These are phyloP conservation scores for Picea sitchensis DNA, from an alignment of 75 land plant genomes.

Conservation along the genomic window DNA sequence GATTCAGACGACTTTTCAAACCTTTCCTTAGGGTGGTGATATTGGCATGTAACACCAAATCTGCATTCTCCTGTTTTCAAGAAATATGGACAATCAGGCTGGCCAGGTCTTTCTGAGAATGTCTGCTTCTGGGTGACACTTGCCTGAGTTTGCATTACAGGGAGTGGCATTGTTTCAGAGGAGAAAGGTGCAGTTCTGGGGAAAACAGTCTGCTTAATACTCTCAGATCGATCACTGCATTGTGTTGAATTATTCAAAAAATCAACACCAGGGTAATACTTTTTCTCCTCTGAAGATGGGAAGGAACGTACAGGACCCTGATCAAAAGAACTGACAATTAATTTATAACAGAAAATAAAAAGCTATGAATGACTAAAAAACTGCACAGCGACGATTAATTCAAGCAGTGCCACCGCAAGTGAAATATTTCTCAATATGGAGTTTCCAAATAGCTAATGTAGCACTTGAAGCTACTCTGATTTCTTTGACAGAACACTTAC, in stretches of 20 bases:
- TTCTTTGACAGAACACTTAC: slow-evolving; percentile 34
- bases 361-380: too few species aligned
- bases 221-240: background rate
- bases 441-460: background rate
- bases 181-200: background rate
- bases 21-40: slow-evolving; percentile 46
- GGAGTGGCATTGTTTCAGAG: slow-evolving; percentile 17
- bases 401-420: background rate
- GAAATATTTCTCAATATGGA: background rate
- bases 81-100: slow-evolving; percentile 57
- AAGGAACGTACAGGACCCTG: slow-evolving; percentile 13
- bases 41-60: slow-evolving; percentile 62
- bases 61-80: slow-evolving; percentile 76
- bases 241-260: background rate
- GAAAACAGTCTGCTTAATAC: background rate
- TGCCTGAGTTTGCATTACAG: slow-evolving; percentile 10
- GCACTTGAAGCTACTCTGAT: background rate
- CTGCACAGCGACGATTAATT: too few species aligned
- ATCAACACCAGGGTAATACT: too few species aligned
- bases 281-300: slow-evolving; percentile 18
- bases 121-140: background rate
- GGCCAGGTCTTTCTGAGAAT: slow-evolving; percentile 71
- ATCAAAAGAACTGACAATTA: background rate
- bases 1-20: slow-evolving; percentile 10
- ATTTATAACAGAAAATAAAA: too few species aligned